Evolutionary conservation across 768 basidiomycete genomes (phyloP), one percentile per base, ranked within the genome.

Genomic region (Mrakia gelida): DNA sequence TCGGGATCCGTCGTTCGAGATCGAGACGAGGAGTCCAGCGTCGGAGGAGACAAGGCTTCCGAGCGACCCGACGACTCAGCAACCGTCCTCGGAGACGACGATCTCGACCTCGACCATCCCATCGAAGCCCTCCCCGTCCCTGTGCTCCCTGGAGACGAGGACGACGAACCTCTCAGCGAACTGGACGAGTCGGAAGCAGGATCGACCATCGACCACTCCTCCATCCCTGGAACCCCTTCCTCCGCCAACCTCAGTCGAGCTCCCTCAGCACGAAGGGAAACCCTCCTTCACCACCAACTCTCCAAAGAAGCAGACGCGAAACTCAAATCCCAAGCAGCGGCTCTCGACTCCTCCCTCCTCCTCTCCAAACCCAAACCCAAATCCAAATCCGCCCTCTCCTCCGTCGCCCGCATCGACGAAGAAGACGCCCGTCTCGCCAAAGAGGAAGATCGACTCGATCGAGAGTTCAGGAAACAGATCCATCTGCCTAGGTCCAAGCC

Each of bases 401-500:
- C 67, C 38, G 13, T 70, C 67, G 38, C 67, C 41, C 89, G 92
- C 71, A 87, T 95, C 21, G 91, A 93, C 76, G 95, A 96, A 82
- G 95, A 97, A 82, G 90, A 94, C 43, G 91, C 91, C 81, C 91
- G 91, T 82, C 85, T 92, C 32, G 61, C 74, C 82, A 88, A 91
- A 61, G 88, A 98, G 28, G 93, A 95, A 81, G 89, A 88, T 71
- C 56, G 56, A 3, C 92, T 96, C 80, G 95, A 98, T 83, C 91
- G 93, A 65, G 96, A 98, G 80, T 99, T 98, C 86, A 88, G 97
- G 80, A 92, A 95, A 83, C 88, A 93, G 71, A 87, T 94, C 61
- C 92, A 93, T 76, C 90, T 91, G 9, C 88, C 95, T 71, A 88
- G 97, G 74, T 91, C 93, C 30, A 92, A 94, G 82, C 94, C 95